Conservation (phyloP, 2,329 filamentous ascomycete species). For the Epichloe typhina region DNA sequence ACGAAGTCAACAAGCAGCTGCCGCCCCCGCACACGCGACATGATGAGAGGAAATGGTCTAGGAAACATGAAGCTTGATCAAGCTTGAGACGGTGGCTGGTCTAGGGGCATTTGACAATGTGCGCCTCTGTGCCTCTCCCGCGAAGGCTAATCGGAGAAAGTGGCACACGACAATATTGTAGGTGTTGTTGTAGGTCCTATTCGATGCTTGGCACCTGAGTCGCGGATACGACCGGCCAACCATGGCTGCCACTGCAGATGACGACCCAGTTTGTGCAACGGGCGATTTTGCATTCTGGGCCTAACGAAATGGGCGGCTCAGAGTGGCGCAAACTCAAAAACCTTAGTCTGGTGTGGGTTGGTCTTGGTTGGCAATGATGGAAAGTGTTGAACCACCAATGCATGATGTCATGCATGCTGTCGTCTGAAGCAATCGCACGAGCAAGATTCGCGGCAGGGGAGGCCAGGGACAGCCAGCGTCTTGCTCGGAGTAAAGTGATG, state of each 20-base stretch:
- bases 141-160: background rate
- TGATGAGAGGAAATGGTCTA: background rate
- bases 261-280: background rate
- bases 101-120: slow-evolving; percentile 1
- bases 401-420: too few relatives aligned
- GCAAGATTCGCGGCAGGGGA: too few relatives aligned
- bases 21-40: background rate
- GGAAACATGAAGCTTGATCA: background rate
- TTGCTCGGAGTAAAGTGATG: too few relatives aligned
- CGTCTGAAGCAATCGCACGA: too few relatives aligned
- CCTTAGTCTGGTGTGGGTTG: background rate
- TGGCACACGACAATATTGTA: background rate
- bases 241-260: too few relatives aligned
- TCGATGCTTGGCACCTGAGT: too few relatives aligned
- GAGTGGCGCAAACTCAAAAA: slow-evolving; percentile 5
- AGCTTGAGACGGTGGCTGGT: slow-evolving; percentile 1
- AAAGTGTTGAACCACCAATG: too few relatives aligned
- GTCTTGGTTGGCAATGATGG: too few relatives aligned
- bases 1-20: background rate
- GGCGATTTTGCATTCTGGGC: background rate
- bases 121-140: slow-evolving; percentile 6
- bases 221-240: too few relatives aligned
- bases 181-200: background rate
- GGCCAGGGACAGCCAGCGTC: too few relatives aligned
- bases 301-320: background rate